These are phyloP conservation scores for Lactifluus hygrophoroides DNA, from an alignment of 768 basidiomycete genomes.

Conservation along the genomic window DNA sequence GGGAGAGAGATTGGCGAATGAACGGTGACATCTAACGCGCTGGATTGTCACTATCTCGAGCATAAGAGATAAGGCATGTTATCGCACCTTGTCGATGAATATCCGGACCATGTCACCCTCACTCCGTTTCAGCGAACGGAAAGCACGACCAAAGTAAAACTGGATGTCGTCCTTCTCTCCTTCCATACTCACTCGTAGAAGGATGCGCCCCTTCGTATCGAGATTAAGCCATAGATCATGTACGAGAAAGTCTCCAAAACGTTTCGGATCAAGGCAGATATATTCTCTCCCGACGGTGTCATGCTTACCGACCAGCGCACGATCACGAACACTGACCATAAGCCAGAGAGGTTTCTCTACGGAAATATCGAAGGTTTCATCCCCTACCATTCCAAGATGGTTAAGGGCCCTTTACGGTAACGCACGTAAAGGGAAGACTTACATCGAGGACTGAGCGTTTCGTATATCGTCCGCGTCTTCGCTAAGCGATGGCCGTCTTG, in stretches of 20 bases:
- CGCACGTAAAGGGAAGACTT: slow-evolving; percentile 25
- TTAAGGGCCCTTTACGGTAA: slow-evolving; percentile 7
- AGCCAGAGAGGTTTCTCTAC: slow-evolving; percentile 94
- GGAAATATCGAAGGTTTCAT: slow-evolving; percentile 92
- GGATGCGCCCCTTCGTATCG: slow-evolving; percentile 75
- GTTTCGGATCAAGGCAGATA: slow-evolving; percentile 81
- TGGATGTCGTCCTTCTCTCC: slow-evolving; percentile 97
- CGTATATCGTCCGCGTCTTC: slow-evolving; percentile 95
- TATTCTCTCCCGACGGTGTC: slow-evolving; percentile 88
- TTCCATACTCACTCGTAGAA: slow-evolving; percentile 93
- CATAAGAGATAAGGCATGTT: background rate
- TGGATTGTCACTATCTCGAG: background rate
- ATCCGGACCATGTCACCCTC: slow-evolving; percentile 94
- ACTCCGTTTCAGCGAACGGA: slow-evolving; percentile 85
- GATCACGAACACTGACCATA: slow-evolving; percentile 90
- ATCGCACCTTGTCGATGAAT: slow-evolving; percentile 88
- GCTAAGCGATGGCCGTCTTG: slow-evolving; percentile 82
- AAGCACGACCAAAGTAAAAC: slow-evolving; percentile 95
- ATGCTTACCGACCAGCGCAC: slow-evolving; percentile 86
- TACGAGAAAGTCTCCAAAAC: slow-evolving; percentile 81
- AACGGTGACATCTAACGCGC: slow-evolving; percentile 79
- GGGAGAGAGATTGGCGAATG: slow-evolving; percentile 79
- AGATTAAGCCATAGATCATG: slow-evolving; percentile 91
- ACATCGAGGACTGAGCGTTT: slow-evolving; percentile 86
- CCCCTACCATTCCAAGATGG: slow-evolving; percentile 48